These are phyloP conservation scores for Haematococcus sp. DNA, from an alignment of 139 green algal species.

Conservation along the genomic window DNA sequence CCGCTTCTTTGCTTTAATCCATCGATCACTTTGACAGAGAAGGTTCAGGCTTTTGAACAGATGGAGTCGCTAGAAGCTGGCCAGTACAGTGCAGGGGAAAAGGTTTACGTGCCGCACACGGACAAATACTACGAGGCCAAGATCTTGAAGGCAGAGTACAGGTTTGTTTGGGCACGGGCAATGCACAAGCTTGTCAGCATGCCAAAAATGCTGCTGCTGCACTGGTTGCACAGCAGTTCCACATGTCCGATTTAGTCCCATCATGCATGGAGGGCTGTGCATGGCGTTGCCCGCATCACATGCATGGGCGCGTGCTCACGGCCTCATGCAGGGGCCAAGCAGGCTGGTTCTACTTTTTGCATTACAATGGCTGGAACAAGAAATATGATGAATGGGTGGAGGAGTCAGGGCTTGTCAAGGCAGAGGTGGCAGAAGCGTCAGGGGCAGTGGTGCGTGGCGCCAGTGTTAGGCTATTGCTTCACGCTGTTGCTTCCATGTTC, in stretches of 20 bases:
- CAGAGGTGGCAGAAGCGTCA: not conserved
- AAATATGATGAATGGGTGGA: constrained; percentile 82
- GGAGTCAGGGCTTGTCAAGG: constrained; percentile 46
- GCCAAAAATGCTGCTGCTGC: too few species aligned
- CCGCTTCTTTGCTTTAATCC: too few species aligned
- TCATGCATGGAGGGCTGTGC: too few species aligned
- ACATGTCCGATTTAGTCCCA: too few species aligned
- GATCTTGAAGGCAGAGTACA: constrained; percentile 41
- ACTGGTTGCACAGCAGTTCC: too few species aligned
- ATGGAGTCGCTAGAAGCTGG: too few species aligned
- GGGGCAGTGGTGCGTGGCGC: not conserved
- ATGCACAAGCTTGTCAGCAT: too few species aligned
- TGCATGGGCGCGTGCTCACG: not conserved
- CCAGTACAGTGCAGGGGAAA: constrained; percentile 27
- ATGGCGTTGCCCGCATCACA: too few species aligned
- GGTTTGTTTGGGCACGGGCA: not conserved
- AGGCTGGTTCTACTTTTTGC: constrained; percentile 68
- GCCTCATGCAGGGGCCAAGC: constrained; percentile 24
- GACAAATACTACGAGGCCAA: constrained; percentile 79
- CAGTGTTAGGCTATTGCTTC: not conserved
- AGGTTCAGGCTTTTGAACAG: too few species aligned
- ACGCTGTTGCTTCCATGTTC: too few species aligned
- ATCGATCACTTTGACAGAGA: too few species aligned
- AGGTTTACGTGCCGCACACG: constrained; percentile 61
- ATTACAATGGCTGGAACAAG: constrained; percentile 79